A percentile compares a stretch with the other conserved stretches of the same genome.
Evolutionary conservation across 2,329 filamentous ascomycete genomes (phyloP).

Genomic region (Bipolaris victoriae): DNA sequence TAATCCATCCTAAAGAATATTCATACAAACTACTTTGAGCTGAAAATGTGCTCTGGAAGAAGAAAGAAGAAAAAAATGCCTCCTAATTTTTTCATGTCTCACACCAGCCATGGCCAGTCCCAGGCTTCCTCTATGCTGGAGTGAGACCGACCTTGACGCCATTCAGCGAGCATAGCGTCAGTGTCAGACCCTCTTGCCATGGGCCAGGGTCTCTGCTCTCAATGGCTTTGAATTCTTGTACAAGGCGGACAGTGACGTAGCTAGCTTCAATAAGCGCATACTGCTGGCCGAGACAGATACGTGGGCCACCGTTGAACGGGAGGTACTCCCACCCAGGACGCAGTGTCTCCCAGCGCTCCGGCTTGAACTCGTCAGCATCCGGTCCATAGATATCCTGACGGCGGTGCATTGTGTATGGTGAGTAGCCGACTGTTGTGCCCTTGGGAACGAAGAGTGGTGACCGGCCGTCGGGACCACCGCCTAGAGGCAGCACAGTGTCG

Average conservation of each 20-base stretch:
- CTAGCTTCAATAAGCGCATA: slow-evolving; percentile 47
- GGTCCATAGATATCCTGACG: slow-evolving; percentile 56
- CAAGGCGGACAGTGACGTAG: slow-evolving; percentile 42
- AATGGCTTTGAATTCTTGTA: slow-evolving; percentile 40
- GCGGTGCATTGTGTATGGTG: slow-evolving; percentile 57
- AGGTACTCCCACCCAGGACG: slow-evolving; percentile 49
- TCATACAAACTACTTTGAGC: background rate
- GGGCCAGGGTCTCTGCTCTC: slow-evolving; percentile 38
- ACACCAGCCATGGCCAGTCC: background rate
- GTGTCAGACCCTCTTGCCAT: slow-evolving; percentile 41
- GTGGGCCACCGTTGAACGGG: slow-evolving; percentile 50
- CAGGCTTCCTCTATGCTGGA: slow-evolving; percentile 25
- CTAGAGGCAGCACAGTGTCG: slow-evolving; percentile 59
- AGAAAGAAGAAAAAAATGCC: background rate
- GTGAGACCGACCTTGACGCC: slow-evolving; percentile 41
- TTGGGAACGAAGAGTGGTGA: slow-evolving; percentile 59
- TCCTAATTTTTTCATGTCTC: background rate
- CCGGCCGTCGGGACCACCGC: slow-evolving; percentile 56
- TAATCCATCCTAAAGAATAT: background rate
- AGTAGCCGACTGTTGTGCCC: slow-evolving; percentile 53
- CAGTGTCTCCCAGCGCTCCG: slow-evolving; percentile 55
- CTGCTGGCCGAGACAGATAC: slow-evolving; percentile 47
- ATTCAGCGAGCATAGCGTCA: slow-evolving; percentile 38
- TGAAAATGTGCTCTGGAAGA: background rate
- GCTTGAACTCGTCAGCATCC: slow-evolving; percentile 57